Evolutionary conservation across 345 rosid species (phyloP), one percentile per base, ranked within the genome.

Genomic region (Kandelia obovata): DNA sequence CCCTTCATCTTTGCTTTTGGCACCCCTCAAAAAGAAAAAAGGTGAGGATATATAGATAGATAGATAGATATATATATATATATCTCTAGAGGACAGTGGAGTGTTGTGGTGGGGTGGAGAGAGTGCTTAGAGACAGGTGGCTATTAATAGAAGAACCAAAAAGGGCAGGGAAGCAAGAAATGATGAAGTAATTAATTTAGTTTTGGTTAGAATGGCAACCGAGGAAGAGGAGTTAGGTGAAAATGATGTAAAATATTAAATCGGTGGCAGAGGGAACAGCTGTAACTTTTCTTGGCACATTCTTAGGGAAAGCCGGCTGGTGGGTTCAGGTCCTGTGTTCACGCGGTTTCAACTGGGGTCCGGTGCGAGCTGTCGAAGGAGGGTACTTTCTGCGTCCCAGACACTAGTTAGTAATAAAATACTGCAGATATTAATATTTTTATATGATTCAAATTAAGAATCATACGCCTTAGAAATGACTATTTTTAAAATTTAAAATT

Each of bases 1-100:
- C 77, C 13, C 49, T 43, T 90, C 96, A 87, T 89, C 31, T 59
- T 51, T n/a, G 49, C 60, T 53, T 59, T 21, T 61, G 25, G 16
- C 28, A 8, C 49, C 28, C 59, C 16, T 25, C 11, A 1, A 9
- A 3, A 5, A 56, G 59, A 28, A 2, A 9, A 55, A 43, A 3
- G 16, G 47, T 10, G 47, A 16, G 15, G 1, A 39, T 34, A 37
- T 37, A 1, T 37, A 21, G 21, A 21, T 21, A 28, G 3, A 28
- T 4, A 28, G 31, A 28, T 21, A 28, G 3, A 28, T 4, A 28
- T 2, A 28, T 28, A 4, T 2, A 4, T 1, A 28, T 28, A 28
- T 28, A 28, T 28, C 31, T 5, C 17, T 43, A 13, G 49, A 43
- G 16, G 17, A 43, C 5, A 2, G 49, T 43, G 15, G 17, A 56